Base-by-base conservation (phyloP, 1,139 yeast species). In the Protomyces pachydermus region DNA sequence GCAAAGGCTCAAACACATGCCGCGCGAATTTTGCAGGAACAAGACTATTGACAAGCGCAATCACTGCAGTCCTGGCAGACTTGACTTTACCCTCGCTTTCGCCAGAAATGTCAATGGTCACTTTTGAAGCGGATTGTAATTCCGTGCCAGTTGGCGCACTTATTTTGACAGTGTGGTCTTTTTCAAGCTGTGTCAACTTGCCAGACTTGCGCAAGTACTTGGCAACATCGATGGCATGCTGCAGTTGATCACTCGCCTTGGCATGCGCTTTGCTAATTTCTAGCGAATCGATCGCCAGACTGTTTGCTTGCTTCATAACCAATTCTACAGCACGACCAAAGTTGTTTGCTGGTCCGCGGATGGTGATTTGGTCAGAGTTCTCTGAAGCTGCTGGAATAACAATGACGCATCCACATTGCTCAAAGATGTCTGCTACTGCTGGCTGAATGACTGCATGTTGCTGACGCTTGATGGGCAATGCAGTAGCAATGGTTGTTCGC, bases 221-320 rank as follows among this genome's bases (percentile, higher is more conserved):
- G 55, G 91, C 86, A 65, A 91, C 80, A 46, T 85, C 82, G 70
- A 83, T 83, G 39, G 95, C 96, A 72, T 91, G 97, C 37, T 78
- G 74, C 66, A 84, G 75, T 72, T 88, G 85, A 71, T 88, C 89
- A 9, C 57, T 16, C 8, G 65, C 55, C 16, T 32, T 39, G 28
- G 61, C 39, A 74, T 91, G 97, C 48, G 97, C 96, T 74, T 83
- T 86, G 28, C 95, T 84, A 77, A 91, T 85, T 71, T 89, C 95
- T 72, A 91, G 80, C 28, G 84, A 78, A 70, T 87, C 91, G 56
- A 87, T 84, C 75, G 81, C 72, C 80, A 82, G 78, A 60, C 79
- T 73, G 72, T 81, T 75, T 69, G 86, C 82, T 74, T 77, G 83
- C 75, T 76, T 76, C 75, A 81, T 78, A 14, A 85, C 82, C 65